These are phyloP conservation scores for Rhizopogon salebrosus DNA, from an alignment of 768 basidiomycete genomes.

Conservation along the genomic window DNA sequence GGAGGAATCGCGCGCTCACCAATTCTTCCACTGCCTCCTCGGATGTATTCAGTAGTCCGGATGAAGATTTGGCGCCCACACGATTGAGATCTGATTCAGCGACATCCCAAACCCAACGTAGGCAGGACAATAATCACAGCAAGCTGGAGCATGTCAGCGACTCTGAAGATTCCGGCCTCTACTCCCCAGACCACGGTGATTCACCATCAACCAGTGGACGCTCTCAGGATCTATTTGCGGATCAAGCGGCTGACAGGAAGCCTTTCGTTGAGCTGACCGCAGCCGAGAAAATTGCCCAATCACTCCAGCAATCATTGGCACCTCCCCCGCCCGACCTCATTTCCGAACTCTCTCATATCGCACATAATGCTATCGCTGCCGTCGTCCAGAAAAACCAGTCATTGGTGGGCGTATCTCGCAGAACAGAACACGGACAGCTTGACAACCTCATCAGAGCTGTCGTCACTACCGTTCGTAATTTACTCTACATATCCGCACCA, in stretches of 20 bases:
- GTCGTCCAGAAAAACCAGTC: slow-evolving; percentile 57
- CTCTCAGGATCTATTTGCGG: slow-evolving; percentile 19
- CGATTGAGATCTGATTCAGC: slow-evolving; percentile 32
- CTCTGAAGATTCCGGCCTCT: slow-evolving; percentile 71
- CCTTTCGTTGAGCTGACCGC: slow-evolving; percentile 47
- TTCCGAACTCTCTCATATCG: slow-evolving; percentile 54
- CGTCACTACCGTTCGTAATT: slow-evolving; percentile 70
- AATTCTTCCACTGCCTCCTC: slow-evolving; percentile 30
- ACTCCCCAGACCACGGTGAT: slow-evolving; percentile 27
- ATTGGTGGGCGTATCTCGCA: slow-evolving; percentile 36
- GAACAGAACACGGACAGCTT: slow-evolving; percentile 53
- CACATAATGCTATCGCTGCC: slow-evolving; percentile 55
- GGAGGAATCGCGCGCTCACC: slow-evolving; percentile 29
- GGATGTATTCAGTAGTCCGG: slow-evolving; percentile 14
- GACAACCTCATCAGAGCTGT: slow-evolving; percentile 58
- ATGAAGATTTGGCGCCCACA: slow-evolving; percentile 17
- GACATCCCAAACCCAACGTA: slow-evolving; percentile 21
- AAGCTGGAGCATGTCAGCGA: slow-evolving; percentile 49
- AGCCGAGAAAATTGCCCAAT: slow-evolving; percentile 62
- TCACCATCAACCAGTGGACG: slow-evolving; percentile 27
- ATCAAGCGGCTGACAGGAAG: slow-evolving; percentile 12
- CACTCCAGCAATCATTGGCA: slow-evolving; percentile 54
- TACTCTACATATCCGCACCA: slow-evolving; percentile 63
- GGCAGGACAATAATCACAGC: slow-evolving; percentile 25
- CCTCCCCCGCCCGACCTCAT: slow-evolving; percentile 55